phyloP scores from a whole-genome alignment of 768 basidiomycete genomes.

The Boletus tomentosulus region DNA sequence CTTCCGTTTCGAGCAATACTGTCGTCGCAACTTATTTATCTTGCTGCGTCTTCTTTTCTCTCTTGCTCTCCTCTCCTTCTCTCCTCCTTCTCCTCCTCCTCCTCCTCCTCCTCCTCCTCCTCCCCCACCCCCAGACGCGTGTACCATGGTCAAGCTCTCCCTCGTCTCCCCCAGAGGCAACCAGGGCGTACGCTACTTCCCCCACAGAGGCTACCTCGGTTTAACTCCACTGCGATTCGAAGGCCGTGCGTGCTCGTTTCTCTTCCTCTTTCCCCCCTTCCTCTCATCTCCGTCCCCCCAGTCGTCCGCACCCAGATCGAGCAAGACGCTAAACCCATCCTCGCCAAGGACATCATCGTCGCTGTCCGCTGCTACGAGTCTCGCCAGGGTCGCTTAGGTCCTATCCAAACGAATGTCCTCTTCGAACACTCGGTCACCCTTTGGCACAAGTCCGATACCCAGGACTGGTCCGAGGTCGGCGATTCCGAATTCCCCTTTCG shows the following conservation, averaged over 20 bases:
- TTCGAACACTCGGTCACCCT: constrained; percentile 63
- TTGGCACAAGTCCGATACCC: constrained; percentile 61
- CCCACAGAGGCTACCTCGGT: constrained; percentile 73
- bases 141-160: constrained; percentile 57
- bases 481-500: constrained; percentile 69
- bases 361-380: constrained; percentile 84
- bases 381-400: constrained; percentile 56
- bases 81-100: constrained; percentile 15
- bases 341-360: constrained; percentile 62
- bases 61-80: constrained; percentile 15
- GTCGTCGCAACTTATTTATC: constrained; percentile 31
- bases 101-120: constrained; percentile 15
- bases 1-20: constrained; percentile 22
- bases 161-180: constrained; percentile 70
- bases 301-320: constrained; percentile 71
- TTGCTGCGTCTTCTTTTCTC: constrained; percentile 29
- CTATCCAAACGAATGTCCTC: constrained; percentile 57
- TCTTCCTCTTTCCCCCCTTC: background rate
- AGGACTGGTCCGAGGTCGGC: constrained; percentile 57
- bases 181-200: constrained; percentile 66
- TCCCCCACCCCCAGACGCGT: constrained; percentile 15
- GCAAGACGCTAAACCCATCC: constrained; percentile 63
- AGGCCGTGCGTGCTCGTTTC: constrained; percentile 49
- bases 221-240: constrained; percentile 76
- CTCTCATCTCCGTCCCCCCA: constrained; percentile 25